A percentile compares a stretch with the other conserved stretches of the same genome.
phyloP scores from a whole-genome alignment of 2,329 filamentous ascomycete species.

The Leptographium wingfieldii region DNA sequence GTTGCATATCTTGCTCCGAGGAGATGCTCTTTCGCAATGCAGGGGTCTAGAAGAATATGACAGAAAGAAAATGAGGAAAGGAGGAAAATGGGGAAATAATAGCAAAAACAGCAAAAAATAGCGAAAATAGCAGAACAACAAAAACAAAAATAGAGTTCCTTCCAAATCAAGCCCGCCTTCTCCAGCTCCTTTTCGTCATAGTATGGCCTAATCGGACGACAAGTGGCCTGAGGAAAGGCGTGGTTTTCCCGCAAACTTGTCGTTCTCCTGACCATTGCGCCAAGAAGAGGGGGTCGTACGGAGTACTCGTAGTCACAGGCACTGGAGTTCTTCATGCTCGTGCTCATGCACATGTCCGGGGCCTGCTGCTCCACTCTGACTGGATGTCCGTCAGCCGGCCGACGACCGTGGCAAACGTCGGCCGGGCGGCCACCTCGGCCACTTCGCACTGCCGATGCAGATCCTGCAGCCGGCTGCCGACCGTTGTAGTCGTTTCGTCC shows the following conservation, averaged over 20 bases:
- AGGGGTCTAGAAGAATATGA: no score
- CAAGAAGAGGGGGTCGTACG: background rate
- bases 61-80: background rate
- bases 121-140: no score
- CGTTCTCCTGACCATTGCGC: background rate
- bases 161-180: background rate
- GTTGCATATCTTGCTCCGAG: no score
- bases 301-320: no score
- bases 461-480: slow-evolving; percentile 14
- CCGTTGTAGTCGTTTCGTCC: background rate
- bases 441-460: slow-evolving; percentile 19
- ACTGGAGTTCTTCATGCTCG: no score
- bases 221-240: background rate
- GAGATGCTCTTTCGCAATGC: no score
- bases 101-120: no score
- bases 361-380: background rate
- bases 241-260: background rate
- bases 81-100: background rate
- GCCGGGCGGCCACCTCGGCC: slow-evolving; percentile 16
- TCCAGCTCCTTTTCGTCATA: background rate
- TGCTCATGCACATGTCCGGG: no score
- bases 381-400: slow-evolving; percentile 9
- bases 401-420: slow-evolving; percentile 20
- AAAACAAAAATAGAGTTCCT: no score
- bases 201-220: background rate